Evolutionary conservation across 169 alveolate genomes (phyloP), one percentile per base, ranked within the genome.

Genomic region (Cryptosporidium ryanae): DNA sequence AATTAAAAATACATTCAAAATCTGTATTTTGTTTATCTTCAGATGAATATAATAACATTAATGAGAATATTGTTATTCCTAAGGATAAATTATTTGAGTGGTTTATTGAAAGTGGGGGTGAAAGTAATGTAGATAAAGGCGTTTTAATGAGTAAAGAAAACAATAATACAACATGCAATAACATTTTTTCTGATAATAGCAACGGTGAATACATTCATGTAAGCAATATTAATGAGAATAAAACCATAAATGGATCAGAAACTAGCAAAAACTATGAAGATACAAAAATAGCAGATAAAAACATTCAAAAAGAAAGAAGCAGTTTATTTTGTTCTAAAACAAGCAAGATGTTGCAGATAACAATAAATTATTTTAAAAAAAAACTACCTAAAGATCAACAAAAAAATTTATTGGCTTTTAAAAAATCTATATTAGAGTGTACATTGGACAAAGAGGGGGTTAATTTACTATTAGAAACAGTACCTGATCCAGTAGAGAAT

Each of bases 401-500:
- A 46, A 76, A 76, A 44, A 61, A 25, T 7, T 48, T 76, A n/a
- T 50, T 31, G 10, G 43, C 25, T 7, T 76, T 76, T 23, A 76
- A 76, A 76, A 76, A 76, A 31, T 76, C 87, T 13, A 76, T 76
- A 10, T 18, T 76, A 18, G 15, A 25, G 29, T 76, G 87, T 34
- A 76, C 87, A 8, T 31, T 76, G 32, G 87, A 76, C 31, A 76
- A 76, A 17, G 87, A 76, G 46, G 87, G 87, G 21, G 49, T 43
- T 50, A 76, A 76, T 76, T 61, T 76, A 46, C 17, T 76, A 27
- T 31, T 76, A 29, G 87, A 76, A 59, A 76, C 87, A 21, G 87
- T 76, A 44, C 87, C 87, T 15, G 87, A 76, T 76, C 87, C 87
- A 13, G 12, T 12, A 34, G 87, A 76, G 13, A 76, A 76, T 61